These are phyloP conservation scores for Linum usitatissimum DNA, from an alignment of 345 rosid genomes.

Conservation along the genomic window DNA sequence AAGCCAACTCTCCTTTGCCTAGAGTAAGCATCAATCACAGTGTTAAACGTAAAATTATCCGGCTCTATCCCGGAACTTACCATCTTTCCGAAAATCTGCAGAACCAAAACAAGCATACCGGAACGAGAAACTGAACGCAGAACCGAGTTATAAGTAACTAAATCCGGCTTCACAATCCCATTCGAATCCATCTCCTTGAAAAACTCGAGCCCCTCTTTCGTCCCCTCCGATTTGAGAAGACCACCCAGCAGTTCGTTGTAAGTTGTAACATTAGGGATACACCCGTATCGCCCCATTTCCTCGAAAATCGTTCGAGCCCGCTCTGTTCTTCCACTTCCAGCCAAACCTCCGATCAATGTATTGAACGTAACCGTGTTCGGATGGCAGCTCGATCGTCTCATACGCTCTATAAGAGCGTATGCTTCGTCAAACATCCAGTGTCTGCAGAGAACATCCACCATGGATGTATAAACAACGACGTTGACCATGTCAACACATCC, in stretches of 20 bases:
- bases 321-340: constrained; percentile 46
- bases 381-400: constrained; percentile 43
- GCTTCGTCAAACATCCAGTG: constrained; percentile 56
- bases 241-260: constrained; percentile 64
- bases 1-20: constrained; percentile 37
- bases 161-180: constrained; percentile 30
- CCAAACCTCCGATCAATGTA: constrained; percentile 56
- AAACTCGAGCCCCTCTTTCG: constrained; percentile 36
- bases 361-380: constrained; percentile 62
- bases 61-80: constrained; percentile 39
- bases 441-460: constrained; percentile 67
- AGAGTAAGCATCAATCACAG: constrained; percentile 44
- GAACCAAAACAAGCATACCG: constrained; percentile 36
- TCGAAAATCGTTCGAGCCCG: constrained; percentile 44
- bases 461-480: constrained; percentile 68
- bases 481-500: constrained; percentile 49
- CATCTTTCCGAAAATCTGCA: constrained; percentile 58
- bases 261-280: constrained; percentile 50
- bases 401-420: constrained; percentile 46
- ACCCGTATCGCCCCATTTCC: constrained; percentile 40
- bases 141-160: constrained; percentile 54
- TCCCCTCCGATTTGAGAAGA: constrained; percentile 34
- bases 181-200: constrained; percentile 37
- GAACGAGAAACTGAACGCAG: constrained; percentile 47
- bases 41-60: constrained; percentile 51